A percentile compares a stretch with the other conserved stretches of the same genome.
These are phyloP conservation scores for Ophiostoma pallidulum DNA, from an alignment of 2,329 filamentous ascomycete genomes.

Conservation along the genomic window DNA sequence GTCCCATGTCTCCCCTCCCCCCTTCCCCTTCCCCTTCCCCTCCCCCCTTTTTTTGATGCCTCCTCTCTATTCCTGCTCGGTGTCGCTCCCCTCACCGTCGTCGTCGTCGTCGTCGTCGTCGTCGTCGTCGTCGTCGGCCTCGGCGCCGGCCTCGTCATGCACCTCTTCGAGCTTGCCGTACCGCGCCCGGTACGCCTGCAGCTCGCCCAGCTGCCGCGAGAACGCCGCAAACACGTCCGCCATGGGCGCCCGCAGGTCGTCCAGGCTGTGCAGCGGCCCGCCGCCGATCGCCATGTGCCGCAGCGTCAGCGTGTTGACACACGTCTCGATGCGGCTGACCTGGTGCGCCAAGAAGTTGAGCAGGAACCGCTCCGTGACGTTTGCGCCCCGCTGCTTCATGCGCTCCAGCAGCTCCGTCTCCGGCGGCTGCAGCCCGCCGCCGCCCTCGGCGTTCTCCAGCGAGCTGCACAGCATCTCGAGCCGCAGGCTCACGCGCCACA, in stretches of 20 bases:
- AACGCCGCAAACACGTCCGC: slow-evolving; percentile 56
- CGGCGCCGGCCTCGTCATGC: not conserved
- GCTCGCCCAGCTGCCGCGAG: slow-evolving; percentile 50
- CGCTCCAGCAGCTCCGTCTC: slow-evolving; percentile 74
- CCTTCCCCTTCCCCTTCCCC: too few relatives aligned
- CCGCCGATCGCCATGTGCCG: slow-evolving; percentile 70
- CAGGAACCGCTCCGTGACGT: slow-evolving; percentile 81
- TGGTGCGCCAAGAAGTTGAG: slow-evolving; percentile 89
- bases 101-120: slow-evolving; percentile 15
- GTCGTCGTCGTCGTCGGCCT: slow-evolving; percentile 7
- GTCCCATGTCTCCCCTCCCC: too few relatives aligned
- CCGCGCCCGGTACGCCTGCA: slow-evolving; percentile 49
- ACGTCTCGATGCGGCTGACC: slow-evolving; percentile 90
- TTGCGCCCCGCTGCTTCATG: slow-evolving; percentile 58
- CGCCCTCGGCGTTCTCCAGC: slow-evolving; percentile 63
- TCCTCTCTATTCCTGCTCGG: slow-evolving; percentile 27
- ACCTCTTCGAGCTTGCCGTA: slow-evolving; percentile 37
- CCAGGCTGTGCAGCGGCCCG: slow-evolving; percentile 49
- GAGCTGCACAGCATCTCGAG: slow-evolving; percentile 89
- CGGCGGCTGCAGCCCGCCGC: slow-evolving; percentile 59
- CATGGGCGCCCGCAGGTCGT: slow-evolving; percentile 72
- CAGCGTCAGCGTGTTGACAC: slow-evolving; percentile 67
- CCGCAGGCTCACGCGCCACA: slow-evolving; percentile 82
- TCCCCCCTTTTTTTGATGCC: too few relatives aligned
- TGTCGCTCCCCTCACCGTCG: slow-evolving; percentile 25